A percentile compares a stretch with the other conserved stretches of the same genome.
Conservation (phyloP, 179 eudicot species). For the Amaranthus tricolor region DNA sequence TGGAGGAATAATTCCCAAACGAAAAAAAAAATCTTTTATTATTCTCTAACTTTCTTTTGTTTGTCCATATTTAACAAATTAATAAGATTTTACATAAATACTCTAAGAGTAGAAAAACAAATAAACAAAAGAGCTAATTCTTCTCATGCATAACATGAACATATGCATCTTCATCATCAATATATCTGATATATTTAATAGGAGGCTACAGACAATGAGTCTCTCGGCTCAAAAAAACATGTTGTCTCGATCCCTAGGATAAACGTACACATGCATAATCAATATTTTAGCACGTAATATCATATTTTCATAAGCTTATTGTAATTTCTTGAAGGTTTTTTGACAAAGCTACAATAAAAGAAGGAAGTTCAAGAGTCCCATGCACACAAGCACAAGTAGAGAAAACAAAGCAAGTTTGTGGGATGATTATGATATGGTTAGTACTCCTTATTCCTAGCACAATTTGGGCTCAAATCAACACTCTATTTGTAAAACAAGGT, state of each 20-base stretch:
- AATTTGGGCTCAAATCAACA: slow-evolving; percentile 81
- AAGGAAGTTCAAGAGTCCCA: slow-evolving; percentile 38
- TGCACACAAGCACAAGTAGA: slow-evolving; percentile 80
- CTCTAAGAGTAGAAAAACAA: background rate
- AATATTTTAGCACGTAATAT: too few species aligned
- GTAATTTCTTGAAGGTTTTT: slow-evolving; percentile 42
- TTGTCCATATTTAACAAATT: background rate
- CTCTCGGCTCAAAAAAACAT: too few species aligned
- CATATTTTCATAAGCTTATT: too few species aligned
- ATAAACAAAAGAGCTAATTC: too few species aligned
- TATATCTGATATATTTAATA: too few species aligned
- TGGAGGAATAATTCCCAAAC: background rate
- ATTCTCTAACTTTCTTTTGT: background rate
- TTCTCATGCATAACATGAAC: too few species aligned
- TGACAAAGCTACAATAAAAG: slow-evolving; percentile 70
- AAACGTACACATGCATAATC: too few species aligned
- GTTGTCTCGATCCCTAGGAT: too few species aligned
- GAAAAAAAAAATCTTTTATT: background rate
- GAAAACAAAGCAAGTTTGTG: slow-evolving; percentile 59
- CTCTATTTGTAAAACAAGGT: slow-evolving; percentile 83
- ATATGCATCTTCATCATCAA: too few species aligned
- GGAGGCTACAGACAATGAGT: too few species aligned
- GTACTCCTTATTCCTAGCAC: slow-evolving; percentile 72
- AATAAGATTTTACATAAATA: background rate
- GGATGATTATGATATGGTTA: slow-evolving; percentile 70